Conservation (phyloP, 1,284 basidiomycete species). For the Sporisorium reilianum region DNA sequence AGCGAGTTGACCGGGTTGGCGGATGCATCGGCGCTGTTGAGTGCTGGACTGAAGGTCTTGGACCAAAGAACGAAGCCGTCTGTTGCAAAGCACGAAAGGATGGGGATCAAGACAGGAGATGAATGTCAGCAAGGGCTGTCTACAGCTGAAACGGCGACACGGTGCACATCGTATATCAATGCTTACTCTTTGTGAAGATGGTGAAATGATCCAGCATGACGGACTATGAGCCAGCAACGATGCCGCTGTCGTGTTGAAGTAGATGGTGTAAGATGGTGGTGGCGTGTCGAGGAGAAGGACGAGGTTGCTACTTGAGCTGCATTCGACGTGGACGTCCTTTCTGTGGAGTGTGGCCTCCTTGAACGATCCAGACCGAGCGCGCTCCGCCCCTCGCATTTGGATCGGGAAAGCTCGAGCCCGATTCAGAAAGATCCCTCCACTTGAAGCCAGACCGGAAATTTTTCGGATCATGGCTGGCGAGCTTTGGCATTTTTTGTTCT, state of each 20-base stretch:
- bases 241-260: slow-evolving; percentile 4
- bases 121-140: background rate
- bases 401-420: background rate
- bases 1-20: slow-evolving; percentile 60
- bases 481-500: slow-evolving; percentile 1
- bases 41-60: slow-evolving; percentile 57
- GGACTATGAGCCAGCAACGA: background rate
- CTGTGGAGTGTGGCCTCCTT: slow-evolving; percentile 14
- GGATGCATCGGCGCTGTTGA: slow-evolving; percentile 29
- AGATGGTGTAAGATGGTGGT: slow-evolving; percentile 12
- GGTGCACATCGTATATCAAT: background rate
- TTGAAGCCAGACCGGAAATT: background rate
- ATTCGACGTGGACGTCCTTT: slow-evolving; percentile 6
- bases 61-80: slow-evolving; percentile 65
- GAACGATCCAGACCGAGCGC: slow-evolving; percentile 20
- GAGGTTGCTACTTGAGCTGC: slow-evolving; percentile 5
- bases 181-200: slow-evolving; percentile 54
- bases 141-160: background rate
- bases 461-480: slow-evolving; percentile 3
- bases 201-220: slow-evolving; percentile 62
- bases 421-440: slow-evolving; percentile 6
- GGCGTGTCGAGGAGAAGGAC: background rate
- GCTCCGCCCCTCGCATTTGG: slow-evolving; percentile 12
- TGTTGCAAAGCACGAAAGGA: background rate
- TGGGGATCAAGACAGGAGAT: background rate